phyloP scores from a whole-genome alignment of 495 filamentous ascomycete species.

The Penicillium cinerascens region DNA sequence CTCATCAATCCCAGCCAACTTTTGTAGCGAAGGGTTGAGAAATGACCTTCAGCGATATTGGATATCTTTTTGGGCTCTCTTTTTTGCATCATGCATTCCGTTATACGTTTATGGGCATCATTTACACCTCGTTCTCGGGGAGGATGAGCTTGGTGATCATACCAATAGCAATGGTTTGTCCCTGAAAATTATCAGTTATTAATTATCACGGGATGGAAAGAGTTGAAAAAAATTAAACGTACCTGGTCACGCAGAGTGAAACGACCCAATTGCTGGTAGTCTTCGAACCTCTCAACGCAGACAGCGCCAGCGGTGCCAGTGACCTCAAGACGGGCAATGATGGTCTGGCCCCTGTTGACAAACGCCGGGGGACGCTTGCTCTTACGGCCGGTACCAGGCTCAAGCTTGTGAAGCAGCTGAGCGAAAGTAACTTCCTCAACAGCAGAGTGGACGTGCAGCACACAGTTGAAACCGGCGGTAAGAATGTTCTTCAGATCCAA shows the following conservation, averaged over 20 bases:
- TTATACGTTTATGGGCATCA: conserved; percentile 4
- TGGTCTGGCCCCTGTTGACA: conserved; percentile 85
- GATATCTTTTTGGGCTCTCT: conserved; percentile 14
- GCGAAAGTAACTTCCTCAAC: conserved; percentile 93
- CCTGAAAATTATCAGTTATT: conserved; percentile 51
- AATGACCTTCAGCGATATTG: neutral
- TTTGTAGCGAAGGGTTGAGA: neutral
- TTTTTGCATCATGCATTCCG: conserved; percentile 11
- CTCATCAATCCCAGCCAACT: neutral
- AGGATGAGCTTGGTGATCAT: conserved; percentile 86
- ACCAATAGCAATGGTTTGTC: conserved; percentile 95
- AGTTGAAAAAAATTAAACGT: conserved; percentile 15
- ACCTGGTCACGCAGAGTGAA: conserved; percentile 96
- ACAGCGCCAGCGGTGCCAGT: conserved; percentile 79
- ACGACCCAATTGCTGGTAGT: conserved; percentile 89
- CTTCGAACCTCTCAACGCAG: conserved; percentile 89
- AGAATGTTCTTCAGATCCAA: conserved; percentile 95
- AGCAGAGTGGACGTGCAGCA: conserved; percentile 84
- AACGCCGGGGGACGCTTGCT: conserved; percentile 90
- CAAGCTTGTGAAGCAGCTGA: conserved; percentile 84
- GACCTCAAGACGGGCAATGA: conserved; percentile 89
- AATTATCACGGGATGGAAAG: conserved; percentile 15
- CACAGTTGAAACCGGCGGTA: conserved; percentile 85
- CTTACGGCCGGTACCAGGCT: conserved; percentile 93
- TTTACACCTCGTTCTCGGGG: conserved; percentile 36